These are phyloP conservation scores for Oldenlandia corymbosa DNA, from an alignment of 257 asterid genomes.

Conservation along the genomic window DNA sequence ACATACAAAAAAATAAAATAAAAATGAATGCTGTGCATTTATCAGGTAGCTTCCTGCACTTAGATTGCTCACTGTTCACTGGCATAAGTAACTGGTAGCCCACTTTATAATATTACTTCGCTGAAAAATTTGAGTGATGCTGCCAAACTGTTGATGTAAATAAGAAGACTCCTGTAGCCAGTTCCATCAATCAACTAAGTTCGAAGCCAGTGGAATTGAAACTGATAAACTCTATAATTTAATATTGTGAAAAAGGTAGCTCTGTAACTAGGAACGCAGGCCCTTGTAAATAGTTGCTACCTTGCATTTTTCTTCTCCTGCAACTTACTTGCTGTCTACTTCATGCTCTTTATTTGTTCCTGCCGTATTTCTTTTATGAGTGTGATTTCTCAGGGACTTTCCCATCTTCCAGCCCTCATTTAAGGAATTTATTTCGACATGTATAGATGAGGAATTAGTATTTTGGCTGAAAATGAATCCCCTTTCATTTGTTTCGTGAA, in stretches of 20 bases:
- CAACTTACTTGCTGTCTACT: too few species aligned
- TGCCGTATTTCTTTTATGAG: not conserved
- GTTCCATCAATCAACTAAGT: not conserved
- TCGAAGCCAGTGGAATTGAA: not conserved
- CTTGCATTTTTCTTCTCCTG: not conserved
- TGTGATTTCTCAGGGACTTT: not conserved
- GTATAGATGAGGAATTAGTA: too few species aligned
- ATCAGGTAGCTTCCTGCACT: not conserved
- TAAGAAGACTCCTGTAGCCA: not conserved
- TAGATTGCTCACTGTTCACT: not conserved
- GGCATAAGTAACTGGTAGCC: not conserved
- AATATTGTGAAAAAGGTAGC: not conserved
- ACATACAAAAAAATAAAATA: too few species aligned
- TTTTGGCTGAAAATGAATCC: not conserved
- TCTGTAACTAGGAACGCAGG: not conserved
- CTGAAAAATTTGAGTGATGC: not conserved
- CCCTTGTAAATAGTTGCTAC: not conserved
- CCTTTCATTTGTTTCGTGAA: not conserved
- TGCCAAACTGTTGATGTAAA: not conserved
- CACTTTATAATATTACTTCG: not conserved
- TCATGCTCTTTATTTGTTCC: not conserved
- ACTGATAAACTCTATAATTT: not conserved
- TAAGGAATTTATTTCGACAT: too few species aligned
- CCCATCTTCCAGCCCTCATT: not conserved
- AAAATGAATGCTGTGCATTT: not conserved